Evolutionary conservation across 176 grass and related monocot genomes (phyloP).

Genomic region (Panicum miliaceum): DNA sequence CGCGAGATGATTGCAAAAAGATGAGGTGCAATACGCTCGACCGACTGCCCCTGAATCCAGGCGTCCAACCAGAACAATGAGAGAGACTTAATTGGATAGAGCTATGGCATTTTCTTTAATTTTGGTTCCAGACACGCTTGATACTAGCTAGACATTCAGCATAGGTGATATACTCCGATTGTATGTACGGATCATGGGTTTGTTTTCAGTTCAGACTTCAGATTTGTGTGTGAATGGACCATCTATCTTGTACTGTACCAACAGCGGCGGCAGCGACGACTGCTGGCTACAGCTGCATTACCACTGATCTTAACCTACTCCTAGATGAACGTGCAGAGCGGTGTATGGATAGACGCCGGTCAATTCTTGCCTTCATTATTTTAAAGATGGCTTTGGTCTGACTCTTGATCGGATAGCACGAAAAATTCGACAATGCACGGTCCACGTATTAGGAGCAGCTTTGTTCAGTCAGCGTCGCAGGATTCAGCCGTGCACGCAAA

Average conservation of each 20-base stretch:
- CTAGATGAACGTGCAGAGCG: no score
- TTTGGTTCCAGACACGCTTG: no score
- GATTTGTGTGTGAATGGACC: not conserved
- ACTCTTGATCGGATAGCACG: not conserved
- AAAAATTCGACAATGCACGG: not conserved
- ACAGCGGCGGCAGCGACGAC: not conserved
- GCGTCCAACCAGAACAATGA: no score
- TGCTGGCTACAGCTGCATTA: not conserved
- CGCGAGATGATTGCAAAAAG: no score
- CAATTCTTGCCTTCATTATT: not conserved
- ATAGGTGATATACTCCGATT: no score
- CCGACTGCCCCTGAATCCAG: no score
- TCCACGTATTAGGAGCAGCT: not conserved
- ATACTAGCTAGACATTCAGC: no score
- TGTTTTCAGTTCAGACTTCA: not conserved
- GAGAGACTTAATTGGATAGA: no score
- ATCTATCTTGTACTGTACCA: not conserved
- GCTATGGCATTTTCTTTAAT: no score
- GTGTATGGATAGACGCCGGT: not conserved
- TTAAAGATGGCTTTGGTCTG: not conserved
- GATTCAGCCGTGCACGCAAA: not conserved
- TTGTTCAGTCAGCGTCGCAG: slow-evolving; percentile 9
- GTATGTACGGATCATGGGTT: no score
- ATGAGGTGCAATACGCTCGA: no score
- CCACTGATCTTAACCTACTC: no score